Evolutionary conservation across 352 stramenopile genomes (phyloP).

Genomic region (Pythium phragmiticola): DNA sequence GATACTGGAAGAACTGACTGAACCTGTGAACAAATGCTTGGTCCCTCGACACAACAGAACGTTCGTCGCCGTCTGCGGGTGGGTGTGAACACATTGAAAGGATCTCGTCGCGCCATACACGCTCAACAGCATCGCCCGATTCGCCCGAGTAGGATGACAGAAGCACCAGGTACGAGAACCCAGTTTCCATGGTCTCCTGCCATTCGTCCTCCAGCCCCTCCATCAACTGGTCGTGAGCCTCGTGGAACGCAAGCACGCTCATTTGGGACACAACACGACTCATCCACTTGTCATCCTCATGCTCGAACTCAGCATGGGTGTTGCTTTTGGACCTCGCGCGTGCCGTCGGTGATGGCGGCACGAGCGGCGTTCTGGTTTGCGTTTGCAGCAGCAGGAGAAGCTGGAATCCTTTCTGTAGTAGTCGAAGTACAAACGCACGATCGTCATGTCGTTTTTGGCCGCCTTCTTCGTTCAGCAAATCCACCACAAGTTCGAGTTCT

Average conservation of each 20-base stretch:
- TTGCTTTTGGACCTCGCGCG: not conserved
- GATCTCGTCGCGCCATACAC: conserved; percentile 45
- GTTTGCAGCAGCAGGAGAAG: conserved; percentile 34
- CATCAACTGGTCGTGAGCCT: not conserved
- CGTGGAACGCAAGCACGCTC: conserved; percentile 10
- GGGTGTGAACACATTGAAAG: conserved; percentile 22
- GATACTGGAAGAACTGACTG: conserved; percentile 8
- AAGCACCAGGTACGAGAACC: conserved; percentile 44
- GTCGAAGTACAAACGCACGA: conserved; percentile 44
- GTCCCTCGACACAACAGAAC: not conserved
- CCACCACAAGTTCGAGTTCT: conserved; percentile 65
- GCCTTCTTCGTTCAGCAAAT: conserved; percentile 57
- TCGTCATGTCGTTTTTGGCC: conserved; percentile 22
- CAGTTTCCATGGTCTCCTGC: conserved; percentile 37
- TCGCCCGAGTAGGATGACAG: conserved; percentile 31
- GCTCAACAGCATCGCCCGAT: conserved; percentile 14
- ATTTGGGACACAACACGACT: conserved; percentile 14
- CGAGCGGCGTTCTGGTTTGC: conserved; percentile 8
- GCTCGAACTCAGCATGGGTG: not conserved
- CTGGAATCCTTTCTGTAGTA: conserved; percentile 63
- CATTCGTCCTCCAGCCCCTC: conserved; percentile 2
- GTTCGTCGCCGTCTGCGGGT: not conserved
- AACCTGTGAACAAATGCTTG: conserved; percentile 13
- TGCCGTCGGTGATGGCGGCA: conserved; percentile 9
- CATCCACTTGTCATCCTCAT: conserved; percentile 9